phyloP scores from a whole-genome alignment of 495 filamentous ascomycete genomes.

The Polyplosphaeria fusca region DNA sequence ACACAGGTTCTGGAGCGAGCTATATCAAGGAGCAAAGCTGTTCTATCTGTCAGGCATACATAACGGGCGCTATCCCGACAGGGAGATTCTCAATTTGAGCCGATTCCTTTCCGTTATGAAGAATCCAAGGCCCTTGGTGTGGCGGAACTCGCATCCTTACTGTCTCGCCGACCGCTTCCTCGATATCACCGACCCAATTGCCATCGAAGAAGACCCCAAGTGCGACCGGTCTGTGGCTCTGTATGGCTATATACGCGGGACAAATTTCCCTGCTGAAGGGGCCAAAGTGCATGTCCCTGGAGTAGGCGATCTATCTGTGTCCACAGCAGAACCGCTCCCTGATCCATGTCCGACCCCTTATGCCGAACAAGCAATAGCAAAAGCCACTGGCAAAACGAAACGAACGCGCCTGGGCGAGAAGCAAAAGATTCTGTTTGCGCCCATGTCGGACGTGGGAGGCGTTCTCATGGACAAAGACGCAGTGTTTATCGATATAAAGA shows the following conservation, averaged over 20 bases:
- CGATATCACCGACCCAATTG: slow-evolving; percentile 87
- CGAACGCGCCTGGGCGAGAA: slow-evolving; percentile 84
- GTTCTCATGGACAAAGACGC: slow-evolving; percentile 79
- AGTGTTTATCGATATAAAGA: slow-evolving; percentile 74
- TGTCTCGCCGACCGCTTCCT: slow-evolving; percentile 88
- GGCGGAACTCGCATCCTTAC: slow-evolving; percentile 95
- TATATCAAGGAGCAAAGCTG: slow-evolving; percentile 93
- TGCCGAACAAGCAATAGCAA: slow-evolving; percentile 79
- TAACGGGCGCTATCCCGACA: slow-evolving; percentile 93
- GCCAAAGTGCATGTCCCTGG: slow-evolving; percentile 90
- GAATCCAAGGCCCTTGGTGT: slow-evolving; percentile 91
- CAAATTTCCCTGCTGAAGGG: slow-evolving; percentile 84
- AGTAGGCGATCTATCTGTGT: slow-evolving; percentile 87
- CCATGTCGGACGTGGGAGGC: slow-evolving; percentile 96
- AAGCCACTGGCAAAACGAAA: slow-evolving; percentile 72
- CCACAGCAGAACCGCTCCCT: slow-evolving; percentile 76
- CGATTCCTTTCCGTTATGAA: slow-evolving; percentile 98
- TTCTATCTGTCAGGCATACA: slow-evolving; percentile 95
- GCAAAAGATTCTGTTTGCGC: slow-evolving; percentile 90
- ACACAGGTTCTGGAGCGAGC: slow-evolving; percentile 90
- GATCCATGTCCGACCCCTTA: slow-evolving; percentile 94
- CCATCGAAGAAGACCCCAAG: slow-evolving; percentile 79
- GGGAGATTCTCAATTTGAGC: slow-evolving; percentile 92
- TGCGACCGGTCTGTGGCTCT: slow-evolving; percentile 87
- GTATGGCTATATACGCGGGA: slow-evolving; percentile 93